Evolutionary conservation across 1,139 yeast species (phyloP).

Genomic region (Yamadazyma diddensiae): DNA sequence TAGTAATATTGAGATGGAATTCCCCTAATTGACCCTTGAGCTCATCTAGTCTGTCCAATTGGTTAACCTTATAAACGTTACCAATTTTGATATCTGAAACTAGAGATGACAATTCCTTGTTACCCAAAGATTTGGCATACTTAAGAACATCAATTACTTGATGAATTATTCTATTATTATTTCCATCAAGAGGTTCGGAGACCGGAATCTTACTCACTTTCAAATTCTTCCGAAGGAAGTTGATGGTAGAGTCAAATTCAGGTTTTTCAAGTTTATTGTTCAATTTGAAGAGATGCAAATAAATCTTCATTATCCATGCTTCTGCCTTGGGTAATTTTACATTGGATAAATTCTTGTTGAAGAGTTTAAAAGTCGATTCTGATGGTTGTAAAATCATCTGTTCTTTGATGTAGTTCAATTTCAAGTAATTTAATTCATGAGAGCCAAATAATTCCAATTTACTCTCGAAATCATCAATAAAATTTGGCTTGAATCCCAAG

Average conservation of each 20-base stretch:
- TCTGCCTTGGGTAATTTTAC: constrained; percentile 18
- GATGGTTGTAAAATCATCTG: constrained; percentile 16
- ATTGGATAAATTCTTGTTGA: constrained; percentile 25
- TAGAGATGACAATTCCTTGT: constrained; percentile 3
- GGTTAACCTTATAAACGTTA: constrained; percentile 12
- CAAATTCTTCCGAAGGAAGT: constrained; percentile 31
- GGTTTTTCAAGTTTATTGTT: constrained; percentile 18
- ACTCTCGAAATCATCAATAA: constrained; percentile 13
- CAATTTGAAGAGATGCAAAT: constrained; percentile 23
- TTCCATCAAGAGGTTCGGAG: constrained; percentile 13
- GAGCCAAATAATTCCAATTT: constrained; percentile 7
- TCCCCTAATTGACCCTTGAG: constrained; percentile 7
- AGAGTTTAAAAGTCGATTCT: constrained; percentile 17
- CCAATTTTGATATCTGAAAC: constrained; percentile 13
- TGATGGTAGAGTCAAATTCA: constrained; percentile 26
- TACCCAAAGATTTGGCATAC: constrained; percentile 9
- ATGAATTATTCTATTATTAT: constrained; percentile 22
- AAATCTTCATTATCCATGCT: constrained; percentile 23
- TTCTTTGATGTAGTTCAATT: constrained; percentile 27
- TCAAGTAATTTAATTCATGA: constrained; percentile 12
- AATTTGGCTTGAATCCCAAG: constrained; percentile 13
- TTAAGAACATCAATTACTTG: constrained; percentile 27
- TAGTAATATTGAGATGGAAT: constrained; percentile 11
- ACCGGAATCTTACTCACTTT: constrained; percentile 23
- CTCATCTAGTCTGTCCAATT: constrained; percentile 15